Evolutionary conservation across 345 rosid species (phyloP).

Genomic region (Brassica rapa): DNA sequence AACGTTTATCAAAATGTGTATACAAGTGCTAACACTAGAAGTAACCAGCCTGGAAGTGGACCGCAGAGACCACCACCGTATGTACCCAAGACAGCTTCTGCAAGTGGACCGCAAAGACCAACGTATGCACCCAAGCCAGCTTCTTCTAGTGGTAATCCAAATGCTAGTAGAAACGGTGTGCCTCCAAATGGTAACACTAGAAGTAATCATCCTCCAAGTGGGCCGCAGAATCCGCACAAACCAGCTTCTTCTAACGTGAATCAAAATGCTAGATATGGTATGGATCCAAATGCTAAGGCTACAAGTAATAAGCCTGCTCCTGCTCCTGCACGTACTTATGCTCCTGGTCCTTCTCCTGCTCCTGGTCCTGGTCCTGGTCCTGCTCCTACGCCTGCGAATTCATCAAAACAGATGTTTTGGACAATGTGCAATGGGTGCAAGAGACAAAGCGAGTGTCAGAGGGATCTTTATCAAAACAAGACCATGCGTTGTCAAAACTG

Average conservation of each 20-base stretch:
- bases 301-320: conserved; percentile 14
- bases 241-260: neutral
- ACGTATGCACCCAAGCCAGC: neutral
- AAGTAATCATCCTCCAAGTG: neutral
- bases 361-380: neutral
- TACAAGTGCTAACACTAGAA: neutral
- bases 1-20: neutral
- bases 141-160: neutral
- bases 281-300: conserved; percentile 20
- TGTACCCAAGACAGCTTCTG: neutral
- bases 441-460: neutral
- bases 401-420: conserved; percentile 52
- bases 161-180: neutral
- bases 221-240: neutral
- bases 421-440: conserved; percentile 51
- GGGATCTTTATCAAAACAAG: neutral
- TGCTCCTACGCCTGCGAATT: neutral
- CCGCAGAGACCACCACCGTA: neutral
- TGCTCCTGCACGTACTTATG: neutral
- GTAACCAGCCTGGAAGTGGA: neutral
- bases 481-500: neutral
- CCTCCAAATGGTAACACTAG: neutral
- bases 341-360: neutral
- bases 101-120: neutral
- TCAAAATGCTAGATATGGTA: conserved; percentile 8